Evolutionary conservation across 306 rosid genomes (phyloP).

Genomic region (Inga laurina): DNA sequence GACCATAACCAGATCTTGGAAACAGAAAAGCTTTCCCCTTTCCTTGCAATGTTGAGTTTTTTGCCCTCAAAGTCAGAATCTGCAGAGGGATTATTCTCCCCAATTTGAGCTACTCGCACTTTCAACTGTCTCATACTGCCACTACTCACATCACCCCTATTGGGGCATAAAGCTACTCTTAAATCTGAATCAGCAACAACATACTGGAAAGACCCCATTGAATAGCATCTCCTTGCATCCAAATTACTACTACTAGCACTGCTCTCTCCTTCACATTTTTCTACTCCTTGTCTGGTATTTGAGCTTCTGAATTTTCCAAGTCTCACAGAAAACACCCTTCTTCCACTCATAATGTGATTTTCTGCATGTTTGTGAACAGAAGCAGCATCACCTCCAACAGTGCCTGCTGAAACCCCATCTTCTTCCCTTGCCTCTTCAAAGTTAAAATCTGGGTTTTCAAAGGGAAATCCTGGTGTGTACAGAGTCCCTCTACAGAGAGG

Average conservation of each 20-base stretch:
- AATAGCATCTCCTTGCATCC: constrained; percentile 88
- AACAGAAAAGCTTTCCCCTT: constrained; percentile 91
- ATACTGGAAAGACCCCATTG: constrained; percentile 94
- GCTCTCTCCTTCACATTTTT: constrained; percentile 58
- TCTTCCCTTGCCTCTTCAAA: constrained; percentile 62
- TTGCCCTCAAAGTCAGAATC: constrained; percentile 71
- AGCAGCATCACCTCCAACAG: constrained; percentile 40
- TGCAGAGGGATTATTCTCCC: constrained; percentile 44
- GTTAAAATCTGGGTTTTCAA: constrained; percentile 62
- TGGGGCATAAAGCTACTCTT: constrained; percentile 63
- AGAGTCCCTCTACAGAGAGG: constrained; percentile 92
- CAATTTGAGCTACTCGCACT: constrained; percentile 52
- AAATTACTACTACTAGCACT: constrained; percentile 59
- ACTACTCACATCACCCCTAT: constrained; percentile 44
- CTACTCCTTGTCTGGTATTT: constrained; percentile 49
- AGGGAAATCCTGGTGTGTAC: constrained; percentile 52
- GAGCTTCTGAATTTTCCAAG: constrained; percentile 80
- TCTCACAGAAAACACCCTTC: constrained; percentile 78
- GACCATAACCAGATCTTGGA: constrained; percentile 98
- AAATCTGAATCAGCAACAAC: constrained; percentile 85
- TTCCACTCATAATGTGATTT: constrained; percentile 58
- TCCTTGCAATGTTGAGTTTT: constrained; percentile 64
- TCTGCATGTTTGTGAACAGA: constrained; percentile 52
- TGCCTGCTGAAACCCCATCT: constrained; percentile 51
- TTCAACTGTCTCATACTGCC: constrained; percentile 60